Percentiles rank a stretch among this genome's conserved stretches.
These are phyloP conservation scores for Leucocoprinus sp. DNA, from an alignment of 768 basidiomycete genomes.

Conservation along the genomic window DNA sequence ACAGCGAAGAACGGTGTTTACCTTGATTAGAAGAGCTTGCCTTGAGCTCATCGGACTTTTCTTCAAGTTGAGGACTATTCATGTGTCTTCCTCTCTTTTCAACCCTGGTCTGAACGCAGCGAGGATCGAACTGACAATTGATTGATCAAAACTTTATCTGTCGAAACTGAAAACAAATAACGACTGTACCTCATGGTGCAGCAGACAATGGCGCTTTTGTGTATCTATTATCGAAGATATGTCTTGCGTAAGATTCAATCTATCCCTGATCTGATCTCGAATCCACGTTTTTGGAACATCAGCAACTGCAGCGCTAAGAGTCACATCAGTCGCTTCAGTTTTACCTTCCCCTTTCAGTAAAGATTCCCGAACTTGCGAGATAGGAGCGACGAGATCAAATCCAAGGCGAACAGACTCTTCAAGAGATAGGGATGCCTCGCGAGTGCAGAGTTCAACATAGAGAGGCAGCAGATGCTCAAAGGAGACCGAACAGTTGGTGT, in stretches of 20 bases:
- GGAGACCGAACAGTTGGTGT: slow-evolving; percentile 44
- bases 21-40: too few species aligned
- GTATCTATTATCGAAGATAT: neutral
- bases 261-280: neutral
- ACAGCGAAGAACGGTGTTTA: too few species aligned
- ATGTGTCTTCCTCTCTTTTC: too few species aligned
- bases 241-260: neutral
- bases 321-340: neutral
- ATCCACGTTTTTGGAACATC: neutral
- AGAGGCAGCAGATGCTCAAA: slow-evolving; percentile 38
- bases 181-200: neutral
- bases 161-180: too few species aligned
- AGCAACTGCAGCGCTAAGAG: neutral
- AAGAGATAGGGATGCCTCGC: slow-evolving; percentile 40
- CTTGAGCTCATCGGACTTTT: too few species aligned
- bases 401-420: slow-evolving; percentile 52
- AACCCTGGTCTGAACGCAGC: too few species aligned
- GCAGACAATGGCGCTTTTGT: neutral
- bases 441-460: slow-evolving; percentile 45
- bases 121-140: too few species aligned
- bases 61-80: too few species aligned
- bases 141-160: too few species aligned
- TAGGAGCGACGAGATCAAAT: slow-evolving; percentile 37
- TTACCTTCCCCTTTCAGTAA: neutral
- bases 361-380: slow-evolving; percentile 3